Evolutionary conservation across 805 yeast species (phyloP).

Genomic region (Myxozyma kluyveri): DNA sequence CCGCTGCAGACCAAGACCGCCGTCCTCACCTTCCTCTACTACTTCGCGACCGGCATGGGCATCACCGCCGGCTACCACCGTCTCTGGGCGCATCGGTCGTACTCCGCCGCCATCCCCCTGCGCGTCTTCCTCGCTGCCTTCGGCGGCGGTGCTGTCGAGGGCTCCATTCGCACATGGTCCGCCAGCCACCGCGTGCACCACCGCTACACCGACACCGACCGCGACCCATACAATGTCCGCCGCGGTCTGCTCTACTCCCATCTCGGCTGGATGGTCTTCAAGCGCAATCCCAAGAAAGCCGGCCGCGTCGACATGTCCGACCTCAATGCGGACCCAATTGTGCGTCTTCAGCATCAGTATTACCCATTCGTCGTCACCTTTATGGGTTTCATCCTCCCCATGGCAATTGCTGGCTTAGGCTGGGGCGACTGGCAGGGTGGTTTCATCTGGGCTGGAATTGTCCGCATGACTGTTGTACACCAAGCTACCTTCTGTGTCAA

Average conservation of each 20-base stretch:
- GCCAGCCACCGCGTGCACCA: conserved; percentile 87
- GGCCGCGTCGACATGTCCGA: conserved; percentile 65
- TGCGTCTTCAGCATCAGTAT: conserved; percentile 69
- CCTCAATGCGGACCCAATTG: conserved; percentile 55
- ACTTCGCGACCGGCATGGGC: conserved; percentile 61
- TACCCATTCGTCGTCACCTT: conserved; percentile 54
- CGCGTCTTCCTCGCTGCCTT: conserved; percentile 53
- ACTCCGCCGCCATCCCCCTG: conserved; percentile 46
- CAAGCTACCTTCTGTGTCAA: conserved; percentile 76
- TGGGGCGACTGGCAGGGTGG: conserved; percentile 82
- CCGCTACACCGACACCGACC: conserved; percentile 79
- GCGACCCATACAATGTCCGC: conserved; percentile 82
- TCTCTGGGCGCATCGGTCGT: conserved; percentile 64
- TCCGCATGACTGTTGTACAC: conserved; percentile 70
- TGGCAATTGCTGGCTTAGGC: conserved; percentile 57
- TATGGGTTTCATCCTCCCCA: conserved; percentile 62
- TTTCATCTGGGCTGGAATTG: conserved; percentile 69
- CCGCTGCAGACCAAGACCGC: conserved; percentile 53
- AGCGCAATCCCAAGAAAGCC: conserved; percentile 63
- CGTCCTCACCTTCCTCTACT: conserved; percentile 53
- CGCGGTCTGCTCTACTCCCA: conserved; percentile 80
- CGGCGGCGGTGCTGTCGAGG: conserved; percentile 73
- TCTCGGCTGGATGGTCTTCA: conserved; percentile 80
- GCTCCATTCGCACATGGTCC: conserved; percentile 76
- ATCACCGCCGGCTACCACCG: conserved; percentile 83